These are phyloP conservation scores for Annulohypoxylon truncatum DNA, from an alignment of 2,329 filamentous ascomycete species.

Conservation along the genomic window DNA sequence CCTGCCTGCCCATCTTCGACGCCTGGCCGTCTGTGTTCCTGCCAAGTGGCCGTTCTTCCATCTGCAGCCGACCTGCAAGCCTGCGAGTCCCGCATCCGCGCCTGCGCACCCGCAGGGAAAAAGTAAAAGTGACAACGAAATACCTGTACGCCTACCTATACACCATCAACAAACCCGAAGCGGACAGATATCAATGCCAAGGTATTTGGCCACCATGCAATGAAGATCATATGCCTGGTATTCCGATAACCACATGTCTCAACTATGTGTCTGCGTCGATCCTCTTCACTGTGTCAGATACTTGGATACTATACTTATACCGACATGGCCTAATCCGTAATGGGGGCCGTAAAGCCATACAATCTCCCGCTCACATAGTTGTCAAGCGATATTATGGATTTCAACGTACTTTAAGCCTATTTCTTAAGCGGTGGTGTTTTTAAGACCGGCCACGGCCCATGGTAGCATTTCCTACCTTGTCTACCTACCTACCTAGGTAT, in stretches of 20 bases:
- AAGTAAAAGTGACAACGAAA: constrained; percentile 27
- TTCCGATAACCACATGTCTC: constrained; percentile 39
- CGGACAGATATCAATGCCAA: constrained; percentile 40
- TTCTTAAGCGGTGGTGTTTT: constrained; percentile 6
- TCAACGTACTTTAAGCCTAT: constrained; percentile 1
- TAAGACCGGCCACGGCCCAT: constrained; percentile 4
- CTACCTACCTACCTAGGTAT: constrained; percentile 9
- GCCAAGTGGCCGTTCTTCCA: constrained; percentile 35
- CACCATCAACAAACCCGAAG: constrained; percentile 37
- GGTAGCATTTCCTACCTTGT: constrained; percentile 19
- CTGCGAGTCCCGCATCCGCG: constrained; percentile 41
- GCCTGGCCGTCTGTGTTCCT: constrained; percentile 30
- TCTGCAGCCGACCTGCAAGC: constrained; percentile 33
- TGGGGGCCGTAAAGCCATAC: constrained; percentile 10
- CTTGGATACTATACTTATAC: neutral
- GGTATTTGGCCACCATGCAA: constrained; percentile 31
- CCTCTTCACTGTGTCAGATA: constrained; percentile 24
- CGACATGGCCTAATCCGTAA: constrained; percentile 5
- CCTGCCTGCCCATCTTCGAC: constrained; percentile 8
- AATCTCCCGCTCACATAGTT: constrained; percentile 13
- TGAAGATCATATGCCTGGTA: constrained; percentile 37
- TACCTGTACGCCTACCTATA: constrained; percentile 16
- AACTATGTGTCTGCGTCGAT: constrained; percentile 27
- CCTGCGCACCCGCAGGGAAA: constrained; percentile 28
- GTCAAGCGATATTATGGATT: constrained; percentile 2